phyloP scores from a whole-genome alignment of 1,284 basidiomycete species.

The Sutorius eximius region DNA sequence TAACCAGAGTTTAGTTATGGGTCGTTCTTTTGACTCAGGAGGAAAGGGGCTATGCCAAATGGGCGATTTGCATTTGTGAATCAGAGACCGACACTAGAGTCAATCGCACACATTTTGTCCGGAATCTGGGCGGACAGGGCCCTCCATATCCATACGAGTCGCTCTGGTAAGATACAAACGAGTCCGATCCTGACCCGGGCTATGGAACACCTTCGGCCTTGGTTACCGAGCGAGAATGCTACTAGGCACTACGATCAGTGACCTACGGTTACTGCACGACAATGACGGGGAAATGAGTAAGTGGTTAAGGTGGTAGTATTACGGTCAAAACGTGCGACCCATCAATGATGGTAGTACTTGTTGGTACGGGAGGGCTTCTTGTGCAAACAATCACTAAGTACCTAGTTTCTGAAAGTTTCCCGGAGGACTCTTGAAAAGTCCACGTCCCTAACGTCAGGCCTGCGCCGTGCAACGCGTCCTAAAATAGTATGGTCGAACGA shows the following conservation, averaged over 20 bases:
- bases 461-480: neutral
- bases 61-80: neutral
- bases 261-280: no score
- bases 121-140: neutral
- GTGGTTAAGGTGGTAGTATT: no score
- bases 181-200: neutral
- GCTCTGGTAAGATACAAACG: neutral
- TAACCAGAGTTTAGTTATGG: neutral
- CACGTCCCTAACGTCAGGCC: neutral
- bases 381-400: neutral
- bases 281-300: no score
- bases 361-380: no score
- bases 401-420: neutral
- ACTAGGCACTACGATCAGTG: no score
- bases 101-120: neutral
- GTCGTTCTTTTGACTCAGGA: neutral
- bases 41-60: neutral
- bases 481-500: neutral
- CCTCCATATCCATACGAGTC: no score
- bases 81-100: neutral
- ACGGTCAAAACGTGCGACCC: no score
- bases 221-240: no score
- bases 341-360: no score
- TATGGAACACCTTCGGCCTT: neutral
- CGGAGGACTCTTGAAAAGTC: constrained; percentile 1